A percentile compares a stretch with the other conserved stretches of the same genome.
Conservation (phyloP, 495 filamentous ascomycete species). For the Hypoxylon lienhwacheense region DNA sequence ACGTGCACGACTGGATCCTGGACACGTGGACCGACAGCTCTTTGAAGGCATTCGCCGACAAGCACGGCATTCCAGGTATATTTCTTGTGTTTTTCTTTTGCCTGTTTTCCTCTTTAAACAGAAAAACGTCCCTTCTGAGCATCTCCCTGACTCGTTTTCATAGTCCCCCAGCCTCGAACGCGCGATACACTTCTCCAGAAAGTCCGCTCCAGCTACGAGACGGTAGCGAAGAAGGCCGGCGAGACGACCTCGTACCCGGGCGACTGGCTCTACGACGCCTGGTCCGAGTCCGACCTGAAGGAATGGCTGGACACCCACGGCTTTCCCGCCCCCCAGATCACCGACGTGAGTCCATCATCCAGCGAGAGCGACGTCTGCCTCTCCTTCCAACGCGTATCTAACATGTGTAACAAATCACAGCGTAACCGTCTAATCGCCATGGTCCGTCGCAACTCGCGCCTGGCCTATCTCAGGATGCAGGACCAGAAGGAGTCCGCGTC, state of each 20-base stretch:
- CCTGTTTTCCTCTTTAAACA: no score
- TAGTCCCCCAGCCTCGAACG: conserved; percentile 76
- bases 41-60: conserved; percentile 90
- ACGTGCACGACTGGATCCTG: conserved; percentile 88
- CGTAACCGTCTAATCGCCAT: conserved; percentile 86
- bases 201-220: conserved; percentile 79
- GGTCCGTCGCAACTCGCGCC: conserved; percentile 87
- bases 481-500: conserved; percentile 63
- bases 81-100: no score
- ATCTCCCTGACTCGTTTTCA: not conserved
- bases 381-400: no score
- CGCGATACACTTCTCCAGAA: conserved; percentile 79
- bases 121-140: not conserved
- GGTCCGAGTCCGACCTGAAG: conserved; percentile 63
- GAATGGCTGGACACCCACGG: conserved; percentile 90
- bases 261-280: conserved; percentile 91
- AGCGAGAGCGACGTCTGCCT: no score
- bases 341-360: conserved; percentile 47
- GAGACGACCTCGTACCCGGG: conserved; percentile 84
- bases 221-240: conserved; percentile 77
- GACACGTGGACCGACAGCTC: conserved; percentile 74
- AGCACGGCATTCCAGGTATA: conserved; percentile 74
- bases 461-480: conserved; percentile 67
- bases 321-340: conserved; percentile 83
- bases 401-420: conserved; percentile 21